Percentiles rank a stretch among this genome's conserved stretches.
phyloP scores from a whole-genome alignment of 169 alveolate genomes.

The Amoebophrya sp. region DNA sequence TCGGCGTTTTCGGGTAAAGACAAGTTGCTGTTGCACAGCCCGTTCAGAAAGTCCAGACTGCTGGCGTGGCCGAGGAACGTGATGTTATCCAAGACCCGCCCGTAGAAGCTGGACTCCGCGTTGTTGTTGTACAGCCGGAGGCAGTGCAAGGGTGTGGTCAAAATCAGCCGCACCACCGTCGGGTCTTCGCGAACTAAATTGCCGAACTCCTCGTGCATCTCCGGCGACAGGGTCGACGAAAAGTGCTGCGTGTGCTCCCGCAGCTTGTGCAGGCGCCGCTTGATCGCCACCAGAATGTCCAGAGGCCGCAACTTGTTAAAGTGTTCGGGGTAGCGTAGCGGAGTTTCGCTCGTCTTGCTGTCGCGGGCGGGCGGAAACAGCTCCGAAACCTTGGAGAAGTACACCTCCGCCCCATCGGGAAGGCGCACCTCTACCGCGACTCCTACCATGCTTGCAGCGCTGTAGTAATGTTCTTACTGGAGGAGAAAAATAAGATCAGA shows the following conservation, averaged over 20 bases:
- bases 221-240: not conserved
- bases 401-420: not conserved
- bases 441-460: too few relatives aligned
- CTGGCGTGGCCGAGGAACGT: not conserved
- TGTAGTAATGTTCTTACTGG: too few relatives aligned
- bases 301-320: not conserved
- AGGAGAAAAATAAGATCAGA: too few relatives aligned
- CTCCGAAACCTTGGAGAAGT: not conserved
- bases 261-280: not conserved
- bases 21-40: not conserved
- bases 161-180: not conserved
- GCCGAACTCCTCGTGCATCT: not conserved
- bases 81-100: not conserved
- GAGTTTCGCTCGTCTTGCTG: not conserved
- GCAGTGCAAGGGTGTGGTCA: not conserved
- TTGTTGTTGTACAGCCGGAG: constrained; percentile 11
- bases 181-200: not conserved
- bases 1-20: not conserved
- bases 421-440: not conserved
- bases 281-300: not conserved
- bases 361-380: not conserved
- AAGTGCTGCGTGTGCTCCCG: not conserved
- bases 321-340: not conserved
- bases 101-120: not conserved
- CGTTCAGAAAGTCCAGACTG: not conserved